These are phyloP conservation scores for Penicillium macrosclerotiorum DNA, from an alignment of 495 filamentous ascomycete genomes.

Conservation along the genomic window DNA sequence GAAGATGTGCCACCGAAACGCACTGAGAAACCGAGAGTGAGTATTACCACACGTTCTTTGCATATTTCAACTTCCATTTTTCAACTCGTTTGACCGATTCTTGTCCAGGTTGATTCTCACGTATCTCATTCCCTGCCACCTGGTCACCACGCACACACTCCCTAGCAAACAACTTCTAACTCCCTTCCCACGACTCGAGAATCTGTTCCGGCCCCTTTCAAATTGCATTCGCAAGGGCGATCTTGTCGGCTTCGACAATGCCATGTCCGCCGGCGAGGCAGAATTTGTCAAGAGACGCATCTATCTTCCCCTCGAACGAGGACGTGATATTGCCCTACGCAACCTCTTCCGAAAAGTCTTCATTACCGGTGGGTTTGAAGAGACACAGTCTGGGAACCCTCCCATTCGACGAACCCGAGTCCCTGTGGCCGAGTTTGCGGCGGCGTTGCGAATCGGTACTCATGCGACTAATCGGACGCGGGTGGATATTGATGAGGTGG, in stretches of 20 bases:
- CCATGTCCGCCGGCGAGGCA: slow-evolving; percentile 73
- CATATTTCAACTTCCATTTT: no score
- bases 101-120: slow-evolving; percentile 76
- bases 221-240: slow-evolving; percentile 77
- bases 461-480: slow-evolving; percentile 56
- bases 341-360: slow-evolving; percentile 92
- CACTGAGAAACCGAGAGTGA: slow-evolving; percentile 76
- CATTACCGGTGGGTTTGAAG: slow-evolving; percentile 73
- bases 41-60: no score
- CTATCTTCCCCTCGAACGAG: slow-evolving; percentile 89
- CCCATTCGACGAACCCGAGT: slow-evolving; percentile 71
- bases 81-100: slow-evolving; percentile 42
- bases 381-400: slow-evolving; percentile 62
- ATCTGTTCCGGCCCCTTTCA: slow-evolving; percentile 73
- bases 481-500: slow-evolving; percentile 87
- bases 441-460: slow-evolving; percentile 55
- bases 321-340: slow-evolving; percentile 83
- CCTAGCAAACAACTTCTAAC: slow-evolving; percentile 69
- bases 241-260: slow-evolving; percentile 78
- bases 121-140: slow-evolving; percentile 88
- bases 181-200: slow-evolving; percentile 72
- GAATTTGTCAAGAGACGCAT: slow-evolving; percentile 94
- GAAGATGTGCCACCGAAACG: slow-evolving; percentile 67
- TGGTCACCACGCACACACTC: slow-evolving; percentile 81
- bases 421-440: slow-evolving; percentile 74